These are phyloP conservation scores for Clonostachys byssicola DNA, from an alignment of 2,329 filamentous ascomycete genomes.

Conservation along the genomic window DNA sequence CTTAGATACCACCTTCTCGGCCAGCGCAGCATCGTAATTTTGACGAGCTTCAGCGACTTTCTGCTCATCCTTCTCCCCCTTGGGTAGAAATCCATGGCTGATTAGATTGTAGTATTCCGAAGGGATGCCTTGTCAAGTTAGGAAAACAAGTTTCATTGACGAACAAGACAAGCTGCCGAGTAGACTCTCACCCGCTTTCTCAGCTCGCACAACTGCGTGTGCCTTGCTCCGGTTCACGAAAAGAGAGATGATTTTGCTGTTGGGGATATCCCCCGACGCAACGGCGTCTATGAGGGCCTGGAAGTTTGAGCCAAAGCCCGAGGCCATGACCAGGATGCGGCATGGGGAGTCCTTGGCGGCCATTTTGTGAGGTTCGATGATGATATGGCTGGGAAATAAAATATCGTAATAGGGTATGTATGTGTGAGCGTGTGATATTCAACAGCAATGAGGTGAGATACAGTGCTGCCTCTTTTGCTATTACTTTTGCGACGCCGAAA, in stretches of 20 bases:
- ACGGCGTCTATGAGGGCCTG: constrained; percentile 63
- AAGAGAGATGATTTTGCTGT: constrained; percentile 38
- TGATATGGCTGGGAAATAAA: too few relatives aligned
- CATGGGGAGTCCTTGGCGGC: constrained; percentile 16
- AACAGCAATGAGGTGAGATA: too few relatives aligned
- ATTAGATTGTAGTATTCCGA: constrained; percentile 80
- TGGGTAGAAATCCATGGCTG: constrained; percentile 58
- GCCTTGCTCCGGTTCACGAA: constrained; percentile 44
- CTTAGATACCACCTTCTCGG: constrained; percentile 53
- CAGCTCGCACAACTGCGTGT: constrained; percentile 33
- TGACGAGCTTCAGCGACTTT: constrained; percentile 53
- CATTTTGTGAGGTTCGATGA: neutral
- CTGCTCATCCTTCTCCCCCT: constrained; percentile 54
- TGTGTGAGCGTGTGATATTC: too few relatives aligned
- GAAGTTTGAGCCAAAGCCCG: constrained; percentile 72
- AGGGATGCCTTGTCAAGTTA: constrained; percentile 49
- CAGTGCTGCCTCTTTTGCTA: too few relatives aligned
- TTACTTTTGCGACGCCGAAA: too few relatives aligned
- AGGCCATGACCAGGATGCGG: constrained; percentile 65
- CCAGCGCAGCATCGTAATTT: constrained; percentile 73
- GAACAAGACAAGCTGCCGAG: neutral
- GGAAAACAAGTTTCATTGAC: neutral
- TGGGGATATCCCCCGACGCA: constrained; percentile 27
- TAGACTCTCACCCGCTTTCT: constrained; percentile 30
- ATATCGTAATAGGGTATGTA: too few relatives aligned